Conservation (phyloP, 75 land plant genomes). For the Picea sitchensis region DNA sequence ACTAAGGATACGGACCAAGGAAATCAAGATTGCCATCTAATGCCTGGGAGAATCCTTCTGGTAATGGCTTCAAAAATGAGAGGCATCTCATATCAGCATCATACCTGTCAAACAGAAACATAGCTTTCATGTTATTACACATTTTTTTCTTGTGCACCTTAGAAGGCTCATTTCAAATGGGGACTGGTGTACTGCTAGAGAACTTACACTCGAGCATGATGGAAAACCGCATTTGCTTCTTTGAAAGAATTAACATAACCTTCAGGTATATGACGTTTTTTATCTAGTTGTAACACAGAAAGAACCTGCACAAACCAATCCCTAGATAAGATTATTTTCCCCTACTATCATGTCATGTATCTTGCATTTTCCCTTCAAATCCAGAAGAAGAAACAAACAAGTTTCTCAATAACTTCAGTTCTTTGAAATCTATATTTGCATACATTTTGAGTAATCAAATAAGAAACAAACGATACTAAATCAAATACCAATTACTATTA, state of each 20-base stretch:
- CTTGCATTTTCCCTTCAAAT: no score
- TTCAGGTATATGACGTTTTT: constrained; percentile 54
- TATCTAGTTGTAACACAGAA: constrained; percentile 56
- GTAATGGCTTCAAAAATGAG: constrained; percentile 51
- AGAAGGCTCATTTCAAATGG: neutral
- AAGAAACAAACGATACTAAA: no score
- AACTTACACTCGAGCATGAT: constrained; percentile 71
- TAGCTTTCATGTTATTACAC: neutral
- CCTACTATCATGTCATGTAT: no score
- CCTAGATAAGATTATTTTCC: no score
- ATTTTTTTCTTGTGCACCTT: neutral
- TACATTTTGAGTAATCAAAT: no score
- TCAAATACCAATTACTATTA: no score
- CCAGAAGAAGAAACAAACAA: no score
- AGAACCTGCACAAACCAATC: constrained; percentile 46
- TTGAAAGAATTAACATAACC: constrained; percentile 57
- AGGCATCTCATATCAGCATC: constrained; percentile 41
- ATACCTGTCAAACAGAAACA: constrained; percentile 45
- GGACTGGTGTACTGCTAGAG: neutral
- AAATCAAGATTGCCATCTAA: constrained; percentile 59
- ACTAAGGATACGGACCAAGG: constrained; percentile 83
- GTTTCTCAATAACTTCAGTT: no score
- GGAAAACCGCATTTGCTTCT: constrained; percentile 78
- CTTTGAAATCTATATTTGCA: no score
- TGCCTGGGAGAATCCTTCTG: constrained; percentile 24